Conservation (phyloP, 306 rosid genomes). For the Malus sieversii region DNA sequence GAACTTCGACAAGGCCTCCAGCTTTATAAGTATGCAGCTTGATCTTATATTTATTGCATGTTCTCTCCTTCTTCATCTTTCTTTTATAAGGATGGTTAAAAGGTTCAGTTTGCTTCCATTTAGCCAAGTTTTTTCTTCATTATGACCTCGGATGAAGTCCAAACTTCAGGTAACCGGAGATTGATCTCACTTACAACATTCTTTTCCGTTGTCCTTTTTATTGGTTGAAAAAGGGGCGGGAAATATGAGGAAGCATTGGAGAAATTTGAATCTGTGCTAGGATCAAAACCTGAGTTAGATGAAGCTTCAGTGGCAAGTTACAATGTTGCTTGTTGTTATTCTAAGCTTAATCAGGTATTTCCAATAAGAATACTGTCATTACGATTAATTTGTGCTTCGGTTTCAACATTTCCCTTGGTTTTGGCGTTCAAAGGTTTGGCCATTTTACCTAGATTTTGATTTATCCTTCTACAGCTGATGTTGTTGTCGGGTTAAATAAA, state of each 20-base stretch:
- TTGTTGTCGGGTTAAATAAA: background rate
- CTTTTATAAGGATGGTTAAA: background rate
- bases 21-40: constrained; percentile 62
- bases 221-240: constrained; percentile 41
- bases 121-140: background rate
- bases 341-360: constrained; percentile 86
- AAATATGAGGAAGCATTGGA: constrained; percentile 87
- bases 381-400: background rate
- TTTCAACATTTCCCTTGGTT: background rate
- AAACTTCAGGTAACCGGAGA: background rate
- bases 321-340: constrained; percentile 92
- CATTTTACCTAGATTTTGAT: background rate
- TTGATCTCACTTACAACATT: background rate
- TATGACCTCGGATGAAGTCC: background rate
- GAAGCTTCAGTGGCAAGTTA: constrained; percentile 88
- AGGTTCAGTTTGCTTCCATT: background rate
- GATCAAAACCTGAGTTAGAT: constrained; percentile 61
- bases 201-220: background rate
- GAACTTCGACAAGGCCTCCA: constrained; percentile 78
- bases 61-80: background rate
- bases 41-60: background rate
- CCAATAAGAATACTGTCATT: background rate
- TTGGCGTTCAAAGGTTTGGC: background rate
- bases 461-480: background rate
- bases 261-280: constrained; percentile 83